These are phyloP conservation scores for Corynascus novoguineensis DNA, from an alignment of 495 filamentous ascomycete species.

Conservation along the genomic window DNA sequence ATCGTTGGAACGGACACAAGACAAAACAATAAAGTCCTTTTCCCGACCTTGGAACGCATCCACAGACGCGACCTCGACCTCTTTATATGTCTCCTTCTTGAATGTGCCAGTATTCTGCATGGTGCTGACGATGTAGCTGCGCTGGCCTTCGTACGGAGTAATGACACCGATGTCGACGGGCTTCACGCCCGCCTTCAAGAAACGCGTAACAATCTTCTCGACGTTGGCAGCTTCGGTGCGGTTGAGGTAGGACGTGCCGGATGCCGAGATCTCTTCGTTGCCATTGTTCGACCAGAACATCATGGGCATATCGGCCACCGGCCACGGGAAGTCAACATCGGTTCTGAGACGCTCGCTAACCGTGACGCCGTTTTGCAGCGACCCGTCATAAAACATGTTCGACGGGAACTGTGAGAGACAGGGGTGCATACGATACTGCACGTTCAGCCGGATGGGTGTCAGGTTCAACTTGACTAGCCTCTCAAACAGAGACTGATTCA, in stretches of 20 bases:
- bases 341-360: conserved; percentile 78
- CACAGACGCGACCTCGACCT: conserved; percentile 96
- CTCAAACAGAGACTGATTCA: conserved; percentile 97
- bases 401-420: conserved; percentile 97
- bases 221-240: conserved; percentile 95
- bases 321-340: conserved; percentile 98
- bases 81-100: conserved; percentile 98
- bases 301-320: conserved; percentile 89
- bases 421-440: conserved; percentile 99
- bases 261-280: conserved; percentile 96
- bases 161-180: conserved; percentile 93
- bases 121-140: conserved; percentile 95
- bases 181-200: conserved; percentile 98
- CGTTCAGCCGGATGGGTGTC: conserved; percentile 86
- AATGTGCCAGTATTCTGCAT: conserved; percentile 97
- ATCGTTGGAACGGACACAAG: conserved; percentile 97
- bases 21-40: conserved; percentile 98
- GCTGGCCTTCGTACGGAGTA: conserved; percentile 96
- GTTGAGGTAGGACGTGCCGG: conserved; percentile 96
- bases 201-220: conserved; percentile 95
- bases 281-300: conserved; percentile 99
- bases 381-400: conserved; percentile 99
- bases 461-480: conserved; percentile 91
- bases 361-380: conserved; percentile 94
- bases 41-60: conserved; percentile 99